phyloP scores from a whole-genome alignment of 352 stramenopile species.

The Phytopythium kandeliae region DNA sequence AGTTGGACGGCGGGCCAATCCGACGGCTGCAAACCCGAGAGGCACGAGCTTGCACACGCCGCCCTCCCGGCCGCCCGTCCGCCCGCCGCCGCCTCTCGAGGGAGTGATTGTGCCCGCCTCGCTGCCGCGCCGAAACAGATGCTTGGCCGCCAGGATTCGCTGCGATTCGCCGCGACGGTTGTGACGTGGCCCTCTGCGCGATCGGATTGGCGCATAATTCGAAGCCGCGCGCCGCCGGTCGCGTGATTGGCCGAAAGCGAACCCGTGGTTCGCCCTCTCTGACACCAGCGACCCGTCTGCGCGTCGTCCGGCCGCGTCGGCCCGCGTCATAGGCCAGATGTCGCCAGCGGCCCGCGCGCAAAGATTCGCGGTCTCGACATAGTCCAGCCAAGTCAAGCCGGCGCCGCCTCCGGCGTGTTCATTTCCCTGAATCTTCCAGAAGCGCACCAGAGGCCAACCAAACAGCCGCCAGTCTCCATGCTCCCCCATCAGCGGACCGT shows the following conservation, averaged over 20 bases:
- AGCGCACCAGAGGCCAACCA: conserved; percentile 1
- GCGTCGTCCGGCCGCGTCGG: neutral
- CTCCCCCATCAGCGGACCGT: neutral
- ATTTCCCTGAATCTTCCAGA: conserved; percentile 7
- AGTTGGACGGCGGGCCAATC: conserved; percentile 3
- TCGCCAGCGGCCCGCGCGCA: neutral
- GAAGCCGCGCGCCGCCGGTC: neutral
- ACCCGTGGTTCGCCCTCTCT: neutral
- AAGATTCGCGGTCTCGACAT: conserved; percentile 5
- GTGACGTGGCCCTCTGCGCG: neutral
- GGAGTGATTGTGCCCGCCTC: neutral
- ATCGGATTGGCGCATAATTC: conserved; percentile 1
- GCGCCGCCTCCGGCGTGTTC: neutral
- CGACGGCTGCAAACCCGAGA: conserved; percentile 1
- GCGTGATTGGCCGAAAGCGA: conserved; percentile 5
- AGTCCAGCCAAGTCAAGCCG: neutral
- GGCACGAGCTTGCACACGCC: too few species aligned
- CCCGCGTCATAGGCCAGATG: neutral
- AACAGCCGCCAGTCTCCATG: too few species aligned
- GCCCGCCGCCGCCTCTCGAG: too few species aligned
- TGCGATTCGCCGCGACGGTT: neutral
- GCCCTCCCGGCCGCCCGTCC: too few species aligned
- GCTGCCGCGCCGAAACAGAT: conserved; percentile 2
- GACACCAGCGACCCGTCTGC: too few species aligned
- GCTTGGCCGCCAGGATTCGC: neutral